Evolutionary conservation across 768 basidiomycete genomes (phyloP), one percentile per base, ranked within the genome.

Genomic region (Boletus reticulatus): DNA sequence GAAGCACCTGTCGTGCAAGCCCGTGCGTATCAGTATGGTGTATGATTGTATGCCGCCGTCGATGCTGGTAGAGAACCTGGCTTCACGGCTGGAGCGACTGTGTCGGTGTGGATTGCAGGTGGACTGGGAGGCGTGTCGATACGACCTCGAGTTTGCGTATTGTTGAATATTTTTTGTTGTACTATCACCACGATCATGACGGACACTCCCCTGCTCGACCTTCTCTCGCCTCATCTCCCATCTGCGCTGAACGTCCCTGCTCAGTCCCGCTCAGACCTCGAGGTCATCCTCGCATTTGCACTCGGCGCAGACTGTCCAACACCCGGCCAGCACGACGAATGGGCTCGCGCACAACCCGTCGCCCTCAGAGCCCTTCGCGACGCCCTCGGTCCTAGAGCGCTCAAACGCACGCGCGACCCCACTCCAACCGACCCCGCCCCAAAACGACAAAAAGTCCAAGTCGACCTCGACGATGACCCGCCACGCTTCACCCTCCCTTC

Each of bases 401-500:
- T 41, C 19, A 73, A 75, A 60, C 64, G 71, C 2, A 37, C 50
- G 4, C 62, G 69, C 48, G 69, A 64, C 48, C 50, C 36, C 36
- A 17, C 36, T 54, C 53, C 22, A 14, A 47, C 64, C 43, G 59
- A 52, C 3, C 9, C 58, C 13, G 50, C 17, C 41, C 41, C 57
- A 34, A 64, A 66, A 32, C 58, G 62, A 48, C 60, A 49, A 43
- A 66, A 72, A 52, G 20, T 22, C 0, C 46, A 44, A 2, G 56
- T 60, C 24, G 59, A 58, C 29, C 63, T 59, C 9, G 29, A 29
- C 8, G 72, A 76, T 32, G 81, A 81, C 36, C 63, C 70, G 0
- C 80, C 84, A 1, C 53, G 80, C 11, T 85, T 81, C 70, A 82
- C 84, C 3, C 72, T 91, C 1, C 83, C 87, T 39, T 71, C 83